Evolutionary conservation across 1,284 basidiomycete species (phyloP).

Genomic region (Mycosarcoma mackinlayi): DNA sequence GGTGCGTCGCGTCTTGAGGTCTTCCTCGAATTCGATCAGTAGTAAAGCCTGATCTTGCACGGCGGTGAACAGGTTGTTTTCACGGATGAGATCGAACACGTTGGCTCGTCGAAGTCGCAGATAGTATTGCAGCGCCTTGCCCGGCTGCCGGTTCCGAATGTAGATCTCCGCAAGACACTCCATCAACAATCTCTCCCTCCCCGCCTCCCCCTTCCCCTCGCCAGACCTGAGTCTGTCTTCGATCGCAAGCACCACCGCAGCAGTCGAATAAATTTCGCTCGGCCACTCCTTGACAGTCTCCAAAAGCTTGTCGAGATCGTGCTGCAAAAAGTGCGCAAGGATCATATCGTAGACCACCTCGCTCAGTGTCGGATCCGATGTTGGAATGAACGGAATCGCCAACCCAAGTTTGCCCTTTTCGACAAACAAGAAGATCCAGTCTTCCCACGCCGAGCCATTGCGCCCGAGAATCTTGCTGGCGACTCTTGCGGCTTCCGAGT

Average conservation of each 20-base stretch:
- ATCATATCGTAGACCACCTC: constrained; percentile 95
- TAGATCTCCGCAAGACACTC: constrained; percentile 94
- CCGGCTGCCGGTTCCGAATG: constrained; percentile 86
- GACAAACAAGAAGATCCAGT: constrained; percentile 92
- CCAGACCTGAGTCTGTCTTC: constrained; percentile 77
- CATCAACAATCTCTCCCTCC: constrained; percentile 76
- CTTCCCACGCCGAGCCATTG: constrained; percentile 87
- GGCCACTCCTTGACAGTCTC: constrained; percentile 89
- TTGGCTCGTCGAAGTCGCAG: constrained; percentile 85
- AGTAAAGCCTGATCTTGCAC: constrained; percentile 91
- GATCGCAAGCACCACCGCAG: constrained; percentile 86
- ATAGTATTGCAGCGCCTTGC: constrained; percentile 90
- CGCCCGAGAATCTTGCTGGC: constrained; percentile 86
- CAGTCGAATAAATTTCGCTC: constrained; percentile 85
- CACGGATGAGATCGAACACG: constrained; percentile 93
- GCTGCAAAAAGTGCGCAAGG: constrained; percentile 83
- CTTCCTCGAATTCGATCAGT: constrained; percentile 93
- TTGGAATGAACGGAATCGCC: constrained; percentile 90
- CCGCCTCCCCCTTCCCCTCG: constrained; percentile 64
- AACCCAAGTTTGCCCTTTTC: constrained; percentile 83
- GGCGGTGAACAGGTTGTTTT: constrained; percentile 93
- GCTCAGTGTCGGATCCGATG: constrained; percentile 80
- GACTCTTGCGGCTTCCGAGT: constrained; percentile 82
- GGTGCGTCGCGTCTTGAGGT: constrained; percentile 74
- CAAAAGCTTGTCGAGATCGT: constrained; percentile 81